Percentiles rank a stretch among this genome's conserved stretches.
Evolutionary conservation across 805 yeast genomes (phyloP).

Genomic region (Saccharomycopsis fermentans): DNA sequence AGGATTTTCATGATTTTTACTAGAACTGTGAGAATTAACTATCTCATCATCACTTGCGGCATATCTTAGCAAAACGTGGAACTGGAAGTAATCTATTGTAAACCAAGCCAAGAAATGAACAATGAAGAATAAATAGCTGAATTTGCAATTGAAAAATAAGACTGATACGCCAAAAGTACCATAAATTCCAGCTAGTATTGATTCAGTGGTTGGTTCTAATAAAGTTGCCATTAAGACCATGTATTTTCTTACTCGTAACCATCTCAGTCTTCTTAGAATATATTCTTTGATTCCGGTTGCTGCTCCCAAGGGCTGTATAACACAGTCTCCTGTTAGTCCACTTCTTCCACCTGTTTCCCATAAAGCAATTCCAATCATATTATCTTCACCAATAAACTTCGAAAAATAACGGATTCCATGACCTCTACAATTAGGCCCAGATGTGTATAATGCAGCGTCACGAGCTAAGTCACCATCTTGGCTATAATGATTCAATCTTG

Average conservation of each 20-base stretch:
- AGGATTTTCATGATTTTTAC: conserved; percentile 3
- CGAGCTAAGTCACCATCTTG: conserved; percentile 26
- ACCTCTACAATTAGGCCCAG: conserved; percentile 20
- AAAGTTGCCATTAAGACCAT: conserved; percentile 82
- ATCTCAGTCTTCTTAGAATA: conserved; percentile 59
- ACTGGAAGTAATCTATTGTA: conserved; percentile 51
- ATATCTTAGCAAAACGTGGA: conserved; percentile 31
- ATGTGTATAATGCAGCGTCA: conserved; percentile 26
- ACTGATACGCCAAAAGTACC: conserved; percentile 53
- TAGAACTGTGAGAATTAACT: background rate
- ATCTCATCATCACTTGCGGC: conserved; percentile 16
- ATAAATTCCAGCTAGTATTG: conserved; percentile 51
- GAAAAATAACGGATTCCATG: conserved; percentile 62
- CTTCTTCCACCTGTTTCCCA: conserved; percentile 71
- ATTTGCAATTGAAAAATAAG: conserved; percentile 29
- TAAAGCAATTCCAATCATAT: conserved; percentile 79
- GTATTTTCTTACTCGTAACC: conserved; percentile 79
- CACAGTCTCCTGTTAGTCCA: conserved; percentile 70
- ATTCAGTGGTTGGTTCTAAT: conserved; percentile 80
- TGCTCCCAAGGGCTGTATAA: conserved; percentile 56
- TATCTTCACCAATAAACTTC: conserved; percentile 81
- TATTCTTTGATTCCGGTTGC: conserved; percentile 43
- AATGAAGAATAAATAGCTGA: conserved; percentile 31
- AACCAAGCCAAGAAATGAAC: conserved; percentile 60
- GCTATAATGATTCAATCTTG: conserved; percentile 20